A percentile compares a stretch with the other conserved stretches of the same genome.
Evolutionary conservation across 768 basidiomycete species (phyloP).

Genomic region (Obba rivulosa): DNA sequence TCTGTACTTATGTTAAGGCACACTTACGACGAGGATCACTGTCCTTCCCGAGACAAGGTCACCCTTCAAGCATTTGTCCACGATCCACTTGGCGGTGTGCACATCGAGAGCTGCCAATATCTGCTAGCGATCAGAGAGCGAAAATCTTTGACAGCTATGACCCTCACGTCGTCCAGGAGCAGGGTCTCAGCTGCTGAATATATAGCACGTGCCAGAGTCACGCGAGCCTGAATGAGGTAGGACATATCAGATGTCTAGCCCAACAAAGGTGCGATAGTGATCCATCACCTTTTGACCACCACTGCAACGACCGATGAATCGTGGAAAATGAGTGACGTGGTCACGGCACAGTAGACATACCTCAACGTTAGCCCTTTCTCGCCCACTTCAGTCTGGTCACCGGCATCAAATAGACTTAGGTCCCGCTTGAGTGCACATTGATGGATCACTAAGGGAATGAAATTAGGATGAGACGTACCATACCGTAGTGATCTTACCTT

Average conservation of each 20-base stretch:
- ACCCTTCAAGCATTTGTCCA: slow-evolving; percentile 44
- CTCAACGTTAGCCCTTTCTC: slow-evolving; percentile 49
- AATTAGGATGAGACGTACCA: neutral
- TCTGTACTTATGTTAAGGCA: neutral
- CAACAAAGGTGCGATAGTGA: no score
- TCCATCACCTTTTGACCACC: slow-evolving; percentile 40
- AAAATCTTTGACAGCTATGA: neutral
- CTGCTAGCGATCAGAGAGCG: slow-evolving; percentile 5
- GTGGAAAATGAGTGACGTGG: neutral
- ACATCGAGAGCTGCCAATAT: slow-evolving; percentile 48
- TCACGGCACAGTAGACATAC: slow-evolving; percentile 8
- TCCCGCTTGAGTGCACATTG: slow-evolving; percentile 41
- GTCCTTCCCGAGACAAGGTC: slow-evolving; percentile 46
- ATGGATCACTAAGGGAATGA: slow-evolving; percentile 22
- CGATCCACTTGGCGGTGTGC: slow-evolving; percentile 47
- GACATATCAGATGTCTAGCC: no score
- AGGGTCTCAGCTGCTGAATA: slow-evolving; percentile 57
- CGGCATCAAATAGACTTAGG: slow-evolving; percentile 41
- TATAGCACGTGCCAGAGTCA: slow-evolving; percentile 53
- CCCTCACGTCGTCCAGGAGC: slow-evolving; percentile 61
- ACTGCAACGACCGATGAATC: slow-evolving; percentile 20
- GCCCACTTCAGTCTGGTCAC: slow-evolving; percentile 50
- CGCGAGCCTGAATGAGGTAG: slow-evolving; percentile 37
- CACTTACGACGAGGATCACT: slow-evolving; percentile 44
- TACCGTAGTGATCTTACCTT: slow-evolving; percentile 19